Base-by-base conservation (phyloP, 768 basidiomycete species). In the Kwoniella sp. region DNA sequence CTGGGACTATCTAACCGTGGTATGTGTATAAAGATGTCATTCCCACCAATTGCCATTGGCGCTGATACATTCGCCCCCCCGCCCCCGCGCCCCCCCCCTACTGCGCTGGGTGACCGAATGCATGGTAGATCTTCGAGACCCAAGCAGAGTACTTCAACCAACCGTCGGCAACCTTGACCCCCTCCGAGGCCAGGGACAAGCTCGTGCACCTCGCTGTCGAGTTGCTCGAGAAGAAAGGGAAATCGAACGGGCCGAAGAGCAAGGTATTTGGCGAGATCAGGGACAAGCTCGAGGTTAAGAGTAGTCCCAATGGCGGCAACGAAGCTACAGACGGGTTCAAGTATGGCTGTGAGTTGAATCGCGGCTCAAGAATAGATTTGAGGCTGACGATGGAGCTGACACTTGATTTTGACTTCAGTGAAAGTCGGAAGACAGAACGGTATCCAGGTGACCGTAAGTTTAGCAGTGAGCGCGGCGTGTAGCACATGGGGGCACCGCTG, bases 391-490 rank as follows among this genome's bases (percentile, higher is more conserved):
- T 17, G 13, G 23, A 47, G 38, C 41, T 41, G 57, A 37, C 7
- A 34, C n/a, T n/a, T n/a, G n/a, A 57, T 22, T 28, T 20, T 9
- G 9, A 25, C 15, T 12, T 30, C 72, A 93, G 92, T 96, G 84
- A 96, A 94, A 81, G 89, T 89, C 78, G 87, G 90, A 17, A 84
- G 94, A 67, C 93, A 96, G 82, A 96, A 97, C 67, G 85, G 90
- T 1, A 87, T 96, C 45, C 94, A 97, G 70, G 91, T 95, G 53
- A 93, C 92, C 1, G 92, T 93, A 3, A 90, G 92, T 45, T 86
- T 84, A n/a, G n/a, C n/a, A n/a, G n/a, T n/a, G n/a, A n/a, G n/a
- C n/a, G n/a, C n/a, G n/a, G n/a, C n/a, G 34, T 37, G 34, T 37
- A 37, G 34, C 34, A 37, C 34, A n/a, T n/a, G n/a, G n/a, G n/a